Conservation (phyloP, 805 yeast genomes). For the Nematodospora valgi region DNA sequence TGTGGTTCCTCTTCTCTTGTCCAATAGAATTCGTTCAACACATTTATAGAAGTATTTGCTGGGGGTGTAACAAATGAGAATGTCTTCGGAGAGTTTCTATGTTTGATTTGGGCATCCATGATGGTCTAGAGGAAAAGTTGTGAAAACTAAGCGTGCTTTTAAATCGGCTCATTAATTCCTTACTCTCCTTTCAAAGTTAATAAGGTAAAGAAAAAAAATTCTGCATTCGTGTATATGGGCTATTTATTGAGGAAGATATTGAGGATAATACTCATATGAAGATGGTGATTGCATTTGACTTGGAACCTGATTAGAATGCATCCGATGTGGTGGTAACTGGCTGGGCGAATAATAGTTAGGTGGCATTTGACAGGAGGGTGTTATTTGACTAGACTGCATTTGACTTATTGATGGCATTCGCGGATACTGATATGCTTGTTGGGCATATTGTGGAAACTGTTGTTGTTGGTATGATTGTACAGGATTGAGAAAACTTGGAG, state of each 20-base stretch:
- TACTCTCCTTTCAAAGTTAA: not conserved
- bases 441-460: slow-evolving; percentile 7
- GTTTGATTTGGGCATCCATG: slow-evolving; percentile 21
- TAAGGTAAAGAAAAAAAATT: not conserved
- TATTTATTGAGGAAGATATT: not conserved
- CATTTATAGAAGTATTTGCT: slow-evolving; percentile 39
- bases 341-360: no score
- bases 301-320: no score
- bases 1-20: slow-evolving; percentile 83
- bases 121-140: slow-evolving; percentile 3
- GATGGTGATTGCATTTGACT: no score
- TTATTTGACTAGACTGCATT: no score
- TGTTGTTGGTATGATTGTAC: slow-evolving; percentile 1
- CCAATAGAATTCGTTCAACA: slow-evolving; percentile 72
- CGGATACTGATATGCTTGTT: slow-evolving; percentile 1
- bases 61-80: slow-evolving; percentile 34
- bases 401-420: no score
- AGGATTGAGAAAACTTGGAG: not conserved
- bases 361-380: no score
- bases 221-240: not conserved
- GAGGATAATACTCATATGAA: not conserved
- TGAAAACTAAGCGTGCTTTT: not conserved
- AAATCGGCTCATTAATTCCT: no score
- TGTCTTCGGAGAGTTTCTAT: slow-evolving; percentile 24
- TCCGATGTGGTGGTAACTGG: no score